phyloP scores from a whole-genome alignment of 495 filamentous ascomycete species.

The Pseudomonodictys pantanalensis region DNA sequence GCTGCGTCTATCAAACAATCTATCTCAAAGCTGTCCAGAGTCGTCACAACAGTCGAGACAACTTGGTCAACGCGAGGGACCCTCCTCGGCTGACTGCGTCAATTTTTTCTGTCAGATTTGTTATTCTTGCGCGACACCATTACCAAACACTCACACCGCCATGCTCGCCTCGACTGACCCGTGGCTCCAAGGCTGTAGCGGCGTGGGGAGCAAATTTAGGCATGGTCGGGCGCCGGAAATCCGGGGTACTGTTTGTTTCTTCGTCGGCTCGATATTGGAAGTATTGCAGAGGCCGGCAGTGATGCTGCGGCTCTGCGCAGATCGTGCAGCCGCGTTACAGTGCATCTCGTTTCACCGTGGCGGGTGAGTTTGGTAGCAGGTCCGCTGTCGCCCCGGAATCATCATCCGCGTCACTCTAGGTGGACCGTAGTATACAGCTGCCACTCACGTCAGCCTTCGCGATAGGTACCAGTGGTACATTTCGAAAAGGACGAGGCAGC shows the following conservation, averaged over 20 bases:
- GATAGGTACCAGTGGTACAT: no score
- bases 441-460: no score
- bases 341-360: no score
- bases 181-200: not conserved
- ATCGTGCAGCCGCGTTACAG: no score
- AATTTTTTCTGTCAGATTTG: slow-evolving; percentile 17
- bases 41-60: not conserved
- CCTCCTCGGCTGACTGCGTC: slow-evolving; percentile 6
- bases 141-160: slow-evolving; percentile 14
- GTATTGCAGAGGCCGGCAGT: slow-evolving; percentile 4
- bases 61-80: not conserved
- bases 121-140: slow-evolving; percentile 3
- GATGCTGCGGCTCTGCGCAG: slow-evolving; percentile 19
- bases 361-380: no score
- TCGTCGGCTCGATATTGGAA: slow-evolving; percentile 3
- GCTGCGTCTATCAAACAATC: no score
- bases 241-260: slow-evolving; percentile 1
- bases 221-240: not conserved
- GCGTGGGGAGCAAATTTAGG: slow-evolving; percentile 7
- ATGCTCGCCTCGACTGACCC: not conserved
- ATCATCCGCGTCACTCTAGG: no score
- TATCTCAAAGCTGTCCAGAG: no score
- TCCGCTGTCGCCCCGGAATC: no score
- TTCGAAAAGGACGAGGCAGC: no score
- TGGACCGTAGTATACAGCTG: no score